These are phyloP conservation scores for Heliamphora exappendiculata DNA, from an alignment of 148 eudicot genomes.

Conservation along the genomic window DNA sequence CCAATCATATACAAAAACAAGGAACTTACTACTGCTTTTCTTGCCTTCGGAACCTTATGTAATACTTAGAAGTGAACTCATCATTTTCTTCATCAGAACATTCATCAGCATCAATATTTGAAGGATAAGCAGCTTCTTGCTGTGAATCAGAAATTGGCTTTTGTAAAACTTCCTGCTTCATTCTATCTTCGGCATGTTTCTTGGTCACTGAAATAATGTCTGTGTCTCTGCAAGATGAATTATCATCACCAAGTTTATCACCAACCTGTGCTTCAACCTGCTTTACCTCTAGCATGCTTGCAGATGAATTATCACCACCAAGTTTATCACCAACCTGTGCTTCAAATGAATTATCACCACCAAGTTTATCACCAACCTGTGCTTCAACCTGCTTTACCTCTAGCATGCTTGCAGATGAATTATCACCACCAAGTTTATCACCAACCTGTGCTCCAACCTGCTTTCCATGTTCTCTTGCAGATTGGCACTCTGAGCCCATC, in stretches of 20 bases:
- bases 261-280: too few species aligned
- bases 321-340: conserved; percentile 7
- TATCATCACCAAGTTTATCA: too few species aligned
- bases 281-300: too few species aligned
- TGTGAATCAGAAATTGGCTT: conserved; percentile 14
- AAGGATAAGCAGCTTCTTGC: conserved; percentile 11
- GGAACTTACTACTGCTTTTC: conserved; percentile 23
- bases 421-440: conserved; percentile 14
- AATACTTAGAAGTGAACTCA: conserved; percentile 12
- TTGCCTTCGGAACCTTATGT: conserved; percentile 17
- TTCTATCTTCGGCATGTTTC: conserved; percentile 8
- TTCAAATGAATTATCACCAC: too few species aligned
- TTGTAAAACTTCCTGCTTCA: conserved; percentile 3
- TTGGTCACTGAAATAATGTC: not conserved
- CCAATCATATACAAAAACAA: not conserved
- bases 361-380: too few species aligned
- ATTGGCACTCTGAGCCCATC: conserved; percentile 12
- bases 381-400: too few species aligned
- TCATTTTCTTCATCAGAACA: conserved; percentile 28
- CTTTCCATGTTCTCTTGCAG: conserved; percentile 11
- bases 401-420: too few species aligned
- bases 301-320: conserved; percentile 18
- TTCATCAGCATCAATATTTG: conserved; percentile 24
- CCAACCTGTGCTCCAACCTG: conserved; percentile 14
- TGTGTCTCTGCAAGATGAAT: conserved; percentile 7